A percentile compares a stretch with the other conserved stretches of the same genome.
Conservation (phyloP, 2,329 filamentous ascomycete species). For the Fusarium domesticum region DNA sequence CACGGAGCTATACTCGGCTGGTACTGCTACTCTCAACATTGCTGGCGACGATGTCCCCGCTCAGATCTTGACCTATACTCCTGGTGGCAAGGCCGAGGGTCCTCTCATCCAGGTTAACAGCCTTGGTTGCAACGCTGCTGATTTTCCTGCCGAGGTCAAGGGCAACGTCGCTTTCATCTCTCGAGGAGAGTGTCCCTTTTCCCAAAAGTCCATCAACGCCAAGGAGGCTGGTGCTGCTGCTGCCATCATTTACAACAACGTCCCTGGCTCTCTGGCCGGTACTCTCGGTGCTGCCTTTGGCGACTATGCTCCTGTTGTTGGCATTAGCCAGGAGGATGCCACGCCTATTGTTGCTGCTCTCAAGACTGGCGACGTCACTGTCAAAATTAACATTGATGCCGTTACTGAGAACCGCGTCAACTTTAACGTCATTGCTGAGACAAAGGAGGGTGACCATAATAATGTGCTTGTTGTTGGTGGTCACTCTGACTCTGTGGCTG, state of each 20-base stretch:
- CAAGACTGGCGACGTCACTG: conserved; percentile 31
- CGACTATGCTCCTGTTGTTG: conserved; percentile 50
- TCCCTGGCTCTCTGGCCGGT: conserved; percentile 46
- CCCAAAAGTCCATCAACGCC: conserved; percentile 54
- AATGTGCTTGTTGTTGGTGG: conserved; percentile 49
- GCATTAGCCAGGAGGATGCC: conserved; percentile 49
- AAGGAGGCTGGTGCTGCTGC: conserved; percentile 55
- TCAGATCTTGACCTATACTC: conserved; percentile 47
- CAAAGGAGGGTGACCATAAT: conserved; percentile 45
- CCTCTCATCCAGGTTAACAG: conserved; percentile 47
- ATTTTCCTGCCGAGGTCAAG: conserved; percentile 51
- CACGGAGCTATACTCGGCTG: conserved; percentile 37
- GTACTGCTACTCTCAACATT: conserved; percentile 31
- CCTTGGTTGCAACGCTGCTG: conserved; percentile 51
- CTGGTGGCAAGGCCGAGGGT: conserved; percentile 42
- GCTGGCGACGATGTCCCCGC: conserved; percentile 28
- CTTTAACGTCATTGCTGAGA: conserved; percentile 52
- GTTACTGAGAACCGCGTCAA: conserved; percentile 47
- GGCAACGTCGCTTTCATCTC: conserved; percentile 59
- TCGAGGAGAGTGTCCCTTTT: conserved; percentile 59
- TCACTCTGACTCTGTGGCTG: conserved; percentile 48
- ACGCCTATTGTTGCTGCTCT: conserved; percentile 32
- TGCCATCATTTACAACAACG: conserved; percentile 63
- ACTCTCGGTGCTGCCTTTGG: conserved; percentile 51
- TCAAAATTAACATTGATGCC: conserved; percentile 43